Base-by-base conservation (phyloP, 495 filamentous ascomycete genomes). In the Podospora conica region DNA sequence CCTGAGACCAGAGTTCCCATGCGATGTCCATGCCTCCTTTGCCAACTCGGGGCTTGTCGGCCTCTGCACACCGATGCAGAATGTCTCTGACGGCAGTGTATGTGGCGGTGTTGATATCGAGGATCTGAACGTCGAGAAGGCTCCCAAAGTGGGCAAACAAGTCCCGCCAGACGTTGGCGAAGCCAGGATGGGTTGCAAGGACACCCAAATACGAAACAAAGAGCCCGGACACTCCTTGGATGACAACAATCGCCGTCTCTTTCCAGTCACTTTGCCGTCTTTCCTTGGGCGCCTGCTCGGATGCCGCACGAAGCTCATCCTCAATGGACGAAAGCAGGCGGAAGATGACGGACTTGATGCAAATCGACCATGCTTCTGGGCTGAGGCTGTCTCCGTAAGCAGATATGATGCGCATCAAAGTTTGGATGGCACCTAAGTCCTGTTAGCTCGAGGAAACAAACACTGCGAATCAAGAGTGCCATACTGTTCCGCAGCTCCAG, bases 351-450 rank as follows among this genome's bases (percentile, higher is more conserved):
- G 86, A 85, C 63, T 89, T 88, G 58, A 96, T 83, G 73, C 92
- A 96, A 58, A 93, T 80, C 33, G 86, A 87, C 94, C 93, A 97
- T 11, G 92, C 88, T 69, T 88, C 84, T 0, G 90, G 84, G 11
- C 84, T 87, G 12, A 98, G 82, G 59, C 88, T 87, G 70, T 94
- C 91, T 27, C 90, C 93, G 65, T 93, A 92, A 4, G 91, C 92
- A 76, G 96, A 91, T 68, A 98, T 92, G 60, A 98, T 97, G 48
- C 93, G 84, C 63, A 97, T 84, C 18, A 97, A 78, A 0, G 93
- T 97, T 73, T 96, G 93, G 31, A 98, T 87, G 7, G 93, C 91
- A 65, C 83, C 82, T 85, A 60, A 12, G 7, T 28, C 58, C 2
- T 9, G 62, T 77, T 61, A 76, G 77, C 28, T n/a, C 11, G 60